These are phyloP conservation scores for Plantago coronopus DNA, from an alignment of 305 asterid genomes.

Conservation along the genomic window DNA sequence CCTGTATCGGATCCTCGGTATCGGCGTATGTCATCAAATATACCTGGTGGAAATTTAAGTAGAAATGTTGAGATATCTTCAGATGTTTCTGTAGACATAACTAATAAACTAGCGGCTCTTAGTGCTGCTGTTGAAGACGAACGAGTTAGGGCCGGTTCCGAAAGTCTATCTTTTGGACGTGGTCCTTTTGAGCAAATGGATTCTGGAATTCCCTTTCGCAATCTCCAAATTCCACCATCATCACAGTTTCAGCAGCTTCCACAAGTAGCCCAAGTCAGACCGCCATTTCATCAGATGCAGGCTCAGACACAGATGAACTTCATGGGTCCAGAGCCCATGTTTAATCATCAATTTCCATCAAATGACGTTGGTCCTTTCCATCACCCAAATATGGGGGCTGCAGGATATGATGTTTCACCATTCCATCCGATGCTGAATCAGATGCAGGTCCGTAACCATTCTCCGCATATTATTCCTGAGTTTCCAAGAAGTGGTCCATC, in stretches of 20 bases:
- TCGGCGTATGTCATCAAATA: conserved; percentile 31
- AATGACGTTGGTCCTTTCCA: conserved; percentile 50
- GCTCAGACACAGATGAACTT: conserved; percentile 62
- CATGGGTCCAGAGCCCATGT: conserved; percentile 45
- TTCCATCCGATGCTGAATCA: conserved; percentile 58
- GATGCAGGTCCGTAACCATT: conserved; percentile 58
- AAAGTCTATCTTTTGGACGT: conserved; percentile 37
- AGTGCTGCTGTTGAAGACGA: conserved; percentile 44
- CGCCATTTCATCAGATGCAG: conserved; percentile 53
- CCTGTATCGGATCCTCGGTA: conserved; percentile 42
- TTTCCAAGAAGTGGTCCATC: conserved; percentile 48
- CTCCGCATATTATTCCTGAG: conserved; percentile 46
- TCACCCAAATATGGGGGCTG: conserved; percentile 47
- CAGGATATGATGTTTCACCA: conserved; percentile 52
- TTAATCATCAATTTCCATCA: conserved; percentile 50
- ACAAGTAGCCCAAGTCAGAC: conserved; percentile 56
- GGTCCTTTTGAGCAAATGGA: conserved; percentile 52
- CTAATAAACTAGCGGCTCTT: conserved; percentile 56
- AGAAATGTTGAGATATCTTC: conserved; percentile 34
- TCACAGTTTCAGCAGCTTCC: conserved; percentile 53
- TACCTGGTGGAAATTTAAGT: conserved; percentile 40
- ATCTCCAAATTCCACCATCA: conserved; percentile 52
- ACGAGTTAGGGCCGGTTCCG: conserved; percentile 42
- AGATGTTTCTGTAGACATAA: conserved; percentile 39
- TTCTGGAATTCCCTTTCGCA: conserved; percentile 37